Evolutionary conservation across 2,329 filamentous ascomycete genomes (phyloP).

Genomic region (Aspergillus phoenicis): DNA sequence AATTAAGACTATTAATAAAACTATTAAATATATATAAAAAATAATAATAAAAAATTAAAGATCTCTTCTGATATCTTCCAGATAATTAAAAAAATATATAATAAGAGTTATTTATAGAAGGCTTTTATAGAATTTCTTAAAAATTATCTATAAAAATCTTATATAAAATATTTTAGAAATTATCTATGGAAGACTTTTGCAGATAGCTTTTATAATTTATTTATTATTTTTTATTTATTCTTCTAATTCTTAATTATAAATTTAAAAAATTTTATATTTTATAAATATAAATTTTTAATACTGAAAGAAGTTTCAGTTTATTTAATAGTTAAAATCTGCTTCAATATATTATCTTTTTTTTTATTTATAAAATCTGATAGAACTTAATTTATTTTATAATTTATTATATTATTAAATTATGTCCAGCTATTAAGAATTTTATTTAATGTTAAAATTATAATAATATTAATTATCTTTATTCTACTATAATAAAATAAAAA

Average conservation of each 20-base stretch:
- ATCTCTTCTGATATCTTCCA: no score
- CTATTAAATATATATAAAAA: not conserved
- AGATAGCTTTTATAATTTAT: not conserved
- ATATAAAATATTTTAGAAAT: not conserved
- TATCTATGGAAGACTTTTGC: not conserved
- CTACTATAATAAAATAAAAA: no score
- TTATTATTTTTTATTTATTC: not conserved
- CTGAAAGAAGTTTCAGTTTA: not conserved
- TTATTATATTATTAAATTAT: not conserved
- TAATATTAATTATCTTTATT: no score
- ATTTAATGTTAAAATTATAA: no score
- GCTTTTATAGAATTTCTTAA: no score
- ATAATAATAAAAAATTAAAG: no score
- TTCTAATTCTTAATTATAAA: not conserved
- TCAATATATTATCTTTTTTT: not conserved
- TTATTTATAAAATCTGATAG: not conserved
- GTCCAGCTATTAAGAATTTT: no score
- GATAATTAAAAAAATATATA: no score
- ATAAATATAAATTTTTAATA: not conserved
- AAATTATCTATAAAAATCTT: no score
- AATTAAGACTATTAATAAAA: not conserved
- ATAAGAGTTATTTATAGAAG: no score
- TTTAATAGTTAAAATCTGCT: not conserved
- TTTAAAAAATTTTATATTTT: not conserved
- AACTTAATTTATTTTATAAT: not conserved